Percentiles rank a stretch among this genome's conserved stretches.
Evolutionary conservation across 2,329 filamentous ascomycete species (phyloP).

Genomic region (Fusarium paranaense): DNA sequence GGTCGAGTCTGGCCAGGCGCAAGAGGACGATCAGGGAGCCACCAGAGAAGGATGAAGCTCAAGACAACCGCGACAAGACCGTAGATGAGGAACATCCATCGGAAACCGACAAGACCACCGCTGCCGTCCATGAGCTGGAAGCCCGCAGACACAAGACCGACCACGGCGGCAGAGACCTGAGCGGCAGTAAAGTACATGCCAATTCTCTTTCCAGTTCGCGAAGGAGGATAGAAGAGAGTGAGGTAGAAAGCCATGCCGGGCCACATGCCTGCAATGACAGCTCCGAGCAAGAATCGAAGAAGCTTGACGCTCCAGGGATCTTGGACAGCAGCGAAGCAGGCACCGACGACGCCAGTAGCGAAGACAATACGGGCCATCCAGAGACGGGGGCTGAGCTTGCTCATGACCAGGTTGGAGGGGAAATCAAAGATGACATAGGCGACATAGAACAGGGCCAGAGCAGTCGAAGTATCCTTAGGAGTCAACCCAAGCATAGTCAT

Average conservation of each 20-base stretch:
- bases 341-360: constrained; percentile 85
- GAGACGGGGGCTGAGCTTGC: constrained; percentile 81
- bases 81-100: constrained; percentile 94
- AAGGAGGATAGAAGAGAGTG: constrained; percentile 91
- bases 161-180: constrained; percentile 89
- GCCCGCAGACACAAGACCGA: constrained; percentile 88
- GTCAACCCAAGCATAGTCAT: constrained; percentile 75
- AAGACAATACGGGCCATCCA: constrained; percentile 96
- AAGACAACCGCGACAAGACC: constrained; percentile 80
- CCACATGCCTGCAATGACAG: constrained; percentile 95
- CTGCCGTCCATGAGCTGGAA: constrained; percentile 91
- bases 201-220: constrained; percentile 86
- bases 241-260: constrained; percentile 95
- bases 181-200: constrained; percentile 91
- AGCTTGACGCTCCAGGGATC: constrained; percentile 89
- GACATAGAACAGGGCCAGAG: constrained; percentile 90
- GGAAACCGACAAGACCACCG: constrained; percentile 81
- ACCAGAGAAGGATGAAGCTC: constrained; percentile 83
- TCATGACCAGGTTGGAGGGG: constrained; percentile 91
- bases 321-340: constrained; percentile 84
- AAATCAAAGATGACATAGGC: constrained; percentile 91
- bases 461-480: constrained; percentile 83
- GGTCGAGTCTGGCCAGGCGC: constrained; percentile 73
- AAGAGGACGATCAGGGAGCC: constrained; percentile 86
- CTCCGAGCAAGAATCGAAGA: constrained; percentile 84